Base-by-base conservation (phyloP, 805 yeast species). In the Schwanniomyces yamadae region DNA sequence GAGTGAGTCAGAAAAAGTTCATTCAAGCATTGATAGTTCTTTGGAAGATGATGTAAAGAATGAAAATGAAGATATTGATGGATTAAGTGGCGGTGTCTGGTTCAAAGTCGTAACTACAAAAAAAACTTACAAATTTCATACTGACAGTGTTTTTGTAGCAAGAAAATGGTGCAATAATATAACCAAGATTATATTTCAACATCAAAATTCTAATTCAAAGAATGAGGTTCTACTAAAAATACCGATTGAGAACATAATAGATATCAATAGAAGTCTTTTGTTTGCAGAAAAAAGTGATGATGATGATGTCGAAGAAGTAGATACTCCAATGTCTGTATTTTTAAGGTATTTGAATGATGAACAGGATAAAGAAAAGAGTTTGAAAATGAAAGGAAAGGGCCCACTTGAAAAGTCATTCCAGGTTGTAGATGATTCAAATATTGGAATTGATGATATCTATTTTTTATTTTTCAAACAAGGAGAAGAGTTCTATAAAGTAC, bases 101-200 rank as follows among this genome's bases (percentile, higher is more conserved):
- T 77, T 90, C 49, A 69, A 72, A 28, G 61, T 91, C 16, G 57
- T 71, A 2, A 80, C 88, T 2, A 78, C 72, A 27, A 66, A 71
- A 20, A 74, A 77, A 44, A 70, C 76, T 0, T 81, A 81, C 55
- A 69, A 72, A 26, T 84, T 90, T 47, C 73, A 75, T 42, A 84
- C 95, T 2, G 96, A 90, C 50, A 79, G 83, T 16, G 60, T 75
- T 11, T 78, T 71, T 42, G 64, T 82, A 5, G 97, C 97, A 0
- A 71, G 84, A 40, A 75, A 81, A 12, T 91, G 98, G 98, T 81
- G 77, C 30, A 79, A 81, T 34, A 63, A 73, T 7, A 59, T 91
- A 28, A 85, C 84, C 45, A 87, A 84, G 49, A 82, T 82, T 35
- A 78, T 87, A 2, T 91, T 91, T 59, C 59, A 57, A 35, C 45